Evolutionary conservation across 2,329 filamentous ascomycete species (phyloP).

Genomic region (Aspergillus fijiensis): DNA sequence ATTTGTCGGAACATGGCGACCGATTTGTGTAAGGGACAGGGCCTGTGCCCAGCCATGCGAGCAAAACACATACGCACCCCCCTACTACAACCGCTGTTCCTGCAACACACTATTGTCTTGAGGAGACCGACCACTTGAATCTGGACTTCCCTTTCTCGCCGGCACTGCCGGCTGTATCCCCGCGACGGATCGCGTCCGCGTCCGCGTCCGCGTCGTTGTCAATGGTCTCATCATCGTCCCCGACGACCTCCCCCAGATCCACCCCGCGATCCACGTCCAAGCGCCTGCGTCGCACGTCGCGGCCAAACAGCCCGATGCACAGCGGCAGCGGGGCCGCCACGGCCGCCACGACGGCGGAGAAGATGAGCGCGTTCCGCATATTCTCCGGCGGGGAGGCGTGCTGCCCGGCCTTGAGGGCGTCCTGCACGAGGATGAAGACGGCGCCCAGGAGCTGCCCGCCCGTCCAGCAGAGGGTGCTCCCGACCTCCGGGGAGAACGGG

Average conservation of each 20-base stretch:
- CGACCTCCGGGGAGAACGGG: conserved; percentile 82
- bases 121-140: conserved; percentile 9
- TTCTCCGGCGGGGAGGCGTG: conserved; percentile 62
- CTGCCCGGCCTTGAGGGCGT: conserved; percentile 61
- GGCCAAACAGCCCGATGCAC: conserved; percentile 68
- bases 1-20: too few species aligned
- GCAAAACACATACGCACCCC: neutral
- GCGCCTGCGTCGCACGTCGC: conserved; percentile 41
- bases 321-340: conserved; percentile 67
- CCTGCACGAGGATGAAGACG: conserved; percentile 78
- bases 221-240: neutral
- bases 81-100: neutral
- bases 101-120: conserved; percentile 1
- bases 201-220: neutral
- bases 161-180: neutral
- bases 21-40: too few species aligned
- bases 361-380: conserved; percentile 74
- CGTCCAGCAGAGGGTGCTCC: conserved; percentile 79
- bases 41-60: too few species aligned
- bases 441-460: conserved; percentile 83
- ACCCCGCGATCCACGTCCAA: conserved; percentile 41
- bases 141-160: conserved; percentile 3
- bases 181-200: neutral
- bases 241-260: conserved; percentile 19
- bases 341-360: conserved; percentile 71